Evolutionary conservation across 176 grass and related monocot species (phyloP).

Genomic region (Stipa capillata): DNA sequence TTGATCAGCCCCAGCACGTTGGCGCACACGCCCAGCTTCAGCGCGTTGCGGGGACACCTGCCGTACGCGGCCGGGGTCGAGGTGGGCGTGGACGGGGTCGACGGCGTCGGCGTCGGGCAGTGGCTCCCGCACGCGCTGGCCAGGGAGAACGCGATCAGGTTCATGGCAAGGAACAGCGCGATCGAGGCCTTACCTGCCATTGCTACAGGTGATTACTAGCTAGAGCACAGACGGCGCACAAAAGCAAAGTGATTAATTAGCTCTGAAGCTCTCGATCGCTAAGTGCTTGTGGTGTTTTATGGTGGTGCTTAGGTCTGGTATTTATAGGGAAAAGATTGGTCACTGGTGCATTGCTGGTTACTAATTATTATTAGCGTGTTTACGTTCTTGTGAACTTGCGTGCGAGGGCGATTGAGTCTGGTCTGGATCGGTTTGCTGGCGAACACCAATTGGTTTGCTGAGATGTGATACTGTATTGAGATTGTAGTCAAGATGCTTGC

Average conservation of each 20-base stretch:
- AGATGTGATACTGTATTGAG: too few species aligned
- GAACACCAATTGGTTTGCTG: too few species aligned
- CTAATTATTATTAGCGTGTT: neutral
- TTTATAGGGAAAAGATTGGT: neutral
- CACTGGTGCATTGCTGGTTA: neutral
- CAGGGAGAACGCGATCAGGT: slow-evolving; percentile 13
- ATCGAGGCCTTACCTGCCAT: slow-evolving; percentile 24
- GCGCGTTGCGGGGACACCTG: slow-evolving; percentile 37
- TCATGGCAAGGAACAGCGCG: slow-evolving; percentile 24
- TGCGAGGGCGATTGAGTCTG: neutral
- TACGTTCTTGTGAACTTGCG: neutral
- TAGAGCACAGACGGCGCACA: slow-evolving; percentile 5
- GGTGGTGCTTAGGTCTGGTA: neutral
- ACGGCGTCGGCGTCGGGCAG: slow-evolving; percentile 9
- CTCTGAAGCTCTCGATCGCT: neutral
- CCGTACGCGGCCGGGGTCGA: neutral
- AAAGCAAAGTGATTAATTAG: neutral
- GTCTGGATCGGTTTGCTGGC: too few species aligned
- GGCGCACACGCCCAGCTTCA: slow-evolving; percentile 41
- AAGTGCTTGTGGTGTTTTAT: neutral
- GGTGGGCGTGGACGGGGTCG: neutral
- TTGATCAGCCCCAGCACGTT: slow-evolving; percentile 29
- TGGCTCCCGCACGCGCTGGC: neutral
- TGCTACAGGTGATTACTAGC: neutral
- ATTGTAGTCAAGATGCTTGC: too few species aligned